Base-by-base conservation (phyloP, 371 early-diverging fungal species). In the Mortierella sp. region DNA sequence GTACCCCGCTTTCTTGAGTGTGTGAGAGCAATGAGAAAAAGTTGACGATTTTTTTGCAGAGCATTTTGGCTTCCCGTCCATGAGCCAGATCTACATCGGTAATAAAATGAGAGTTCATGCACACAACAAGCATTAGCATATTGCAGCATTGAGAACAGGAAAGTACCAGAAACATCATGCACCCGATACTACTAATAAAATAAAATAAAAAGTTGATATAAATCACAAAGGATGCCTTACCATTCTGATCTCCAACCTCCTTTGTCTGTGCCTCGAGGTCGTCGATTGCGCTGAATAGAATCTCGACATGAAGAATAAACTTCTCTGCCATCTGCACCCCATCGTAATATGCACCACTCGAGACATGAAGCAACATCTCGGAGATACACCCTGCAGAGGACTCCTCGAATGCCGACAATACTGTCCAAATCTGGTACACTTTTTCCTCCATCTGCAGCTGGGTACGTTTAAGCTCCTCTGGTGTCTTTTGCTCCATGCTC, bases 351-450 rank as follows among this genome's bases (percentile, higher is more conserved):
- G 89, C 85, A 29, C 93, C 93, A 70, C 93, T 93, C 31, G 97
- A 95, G 10, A 98, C 95, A 75, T 96, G 94, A 45, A 96, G 81
- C 34, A 98, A 85, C 96, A 98, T 99, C 63, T 96, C 96, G 3
- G 97, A 96, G 64, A 99, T 98, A 83, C 97, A 97, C 10, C 96
- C 96, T 26, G 98, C 98, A 4, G 97, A 92, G 9, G 97, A 96
- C 76, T 98, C 98, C 86, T 98, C 99, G 85, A 97, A 99, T 7
- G 94, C 94, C 4, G 96, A 95, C 31, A 98, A 88, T 0, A 97
- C 95, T 5, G 94, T 92, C 91, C 97, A 94, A 64, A 99, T 97
- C 61, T 93, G 89, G 68, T 92, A 93, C 13, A 96, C 96, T 77
- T 96, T 95, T 70, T 97, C 96, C 71, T 96, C 94, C 84, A 89